Evolutionary conservation across 148 eudicot species (phyloP).

Genomic region (Fagopyrum homotropicum): DNA sequence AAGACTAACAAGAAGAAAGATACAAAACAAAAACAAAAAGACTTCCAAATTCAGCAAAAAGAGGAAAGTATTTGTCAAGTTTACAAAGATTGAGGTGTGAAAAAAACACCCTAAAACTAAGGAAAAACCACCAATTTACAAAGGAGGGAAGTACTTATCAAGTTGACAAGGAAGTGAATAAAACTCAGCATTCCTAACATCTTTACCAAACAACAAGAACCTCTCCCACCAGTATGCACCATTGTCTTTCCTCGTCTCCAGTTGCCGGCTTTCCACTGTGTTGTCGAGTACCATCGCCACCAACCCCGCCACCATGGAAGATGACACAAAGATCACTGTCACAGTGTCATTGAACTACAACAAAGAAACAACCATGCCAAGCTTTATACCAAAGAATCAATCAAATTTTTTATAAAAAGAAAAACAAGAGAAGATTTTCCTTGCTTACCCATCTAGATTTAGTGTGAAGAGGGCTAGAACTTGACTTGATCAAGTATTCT

Average conservation of each 20-base stretch:
- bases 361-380: slow-evolving; percentile 11
- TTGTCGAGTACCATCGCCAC: slow-evolving; percentile 41
- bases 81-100: not conserved
- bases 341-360: slow-evolving; percentile 48
- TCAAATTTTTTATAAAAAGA: too few species aligned
- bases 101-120: not conserved
- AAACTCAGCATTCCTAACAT: slow-evolving; percentile 65
- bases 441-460: slow-evolving; percentile 50
- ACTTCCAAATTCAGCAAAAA: not conserved
- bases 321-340: slow-evolving; percentile 45
- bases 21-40: not conserved
- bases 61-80: too few species aligned
- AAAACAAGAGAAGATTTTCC: too few species aligned
- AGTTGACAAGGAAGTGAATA: slow-evolving; percentile 63
- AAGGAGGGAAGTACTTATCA: slow-evolving; percentile 54
- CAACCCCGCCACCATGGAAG: slow-evolving; percentile 26
- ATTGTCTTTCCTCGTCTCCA: slow-evolving; percentile 39
- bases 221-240: slow-evolving; percentile 75
- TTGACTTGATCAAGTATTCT: slow-evolving; percentile 27
- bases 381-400: not conserved
- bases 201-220: slow-evolving; percentile 45
- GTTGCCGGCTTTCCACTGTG: slow-evolving; percentile 35
- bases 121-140: slow-evolving; percentile 11
- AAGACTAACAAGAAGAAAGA: not conserved
- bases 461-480: slow-evolving; percentile 38